Evolutionary conservation across 2,329 filamentous ascomycete species (phyloP).

Genomic region (Neurospora crassa): DNA sequence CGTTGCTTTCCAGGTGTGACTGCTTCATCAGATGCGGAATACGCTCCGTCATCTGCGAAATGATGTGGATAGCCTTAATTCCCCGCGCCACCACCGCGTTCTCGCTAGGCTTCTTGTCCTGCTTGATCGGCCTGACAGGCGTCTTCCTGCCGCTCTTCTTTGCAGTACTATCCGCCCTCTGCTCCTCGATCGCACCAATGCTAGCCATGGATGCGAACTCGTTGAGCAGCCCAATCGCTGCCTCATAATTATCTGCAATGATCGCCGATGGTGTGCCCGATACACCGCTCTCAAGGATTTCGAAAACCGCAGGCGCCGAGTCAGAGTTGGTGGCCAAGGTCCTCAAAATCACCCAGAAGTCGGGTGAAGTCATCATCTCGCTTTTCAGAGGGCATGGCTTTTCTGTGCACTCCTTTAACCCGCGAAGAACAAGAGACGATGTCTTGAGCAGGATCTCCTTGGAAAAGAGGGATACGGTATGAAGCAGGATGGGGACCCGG

Average conservation of each 20-base stretch:
- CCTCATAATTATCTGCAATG: conserved; percentile 92
- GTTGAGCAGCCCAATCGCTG: conserved; percentile 73
- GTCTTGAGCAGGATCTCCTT: conserved; percentile 68
- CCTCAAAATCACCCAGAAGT: conserved; percentile 90
- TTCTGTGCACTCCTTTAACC: conserved; percentile 70
- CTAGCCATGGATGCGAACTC: conserved; percentile 81
- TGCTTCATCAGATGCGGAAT: conserved; percentile 84
- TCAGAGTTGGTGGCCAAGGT: conserved; percentile 60
- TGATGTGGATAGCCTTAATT: conserved; percentile 68
- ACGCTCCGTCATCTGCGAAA: conserved; percentile 71
- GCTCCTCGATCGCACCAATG: conserved; percentile 60
- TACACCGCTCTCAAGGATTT: conserved; percentile 72
- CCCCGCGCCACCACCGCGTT: conserved; percentile 68
- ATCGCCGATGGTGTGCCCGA: conserved; percentile 69
- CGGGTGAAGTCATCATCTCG: conserved; percentile 90
- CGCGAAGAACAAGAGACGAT: conserved; percentile 66
- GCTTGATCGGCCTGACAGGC: conserved; percentile 34
- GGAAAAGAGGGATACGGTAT: conserved; percentile 81
- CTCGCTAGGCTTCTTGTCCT: conserved; percentile 42
- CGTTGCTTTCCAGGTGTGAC: conserved; percentile 79
- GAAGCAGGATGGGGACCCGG: conserved; percentile 81
- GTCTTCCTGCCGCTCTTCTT: conserved; percentile 24
- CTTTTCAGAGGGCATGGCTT: conserved; percentile 70
- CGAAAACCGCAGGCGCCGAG: conserved; percentile 70
- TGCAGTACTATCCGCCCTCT: conserved; percentile 44